A percentile compares a stretch with the other conserved stretches of the same genome.
These are phyloP conservation scores for Lepidium campestre DNA, from an alignment of 441 rosid genomes.

Conservation along the genomic window DNA sequence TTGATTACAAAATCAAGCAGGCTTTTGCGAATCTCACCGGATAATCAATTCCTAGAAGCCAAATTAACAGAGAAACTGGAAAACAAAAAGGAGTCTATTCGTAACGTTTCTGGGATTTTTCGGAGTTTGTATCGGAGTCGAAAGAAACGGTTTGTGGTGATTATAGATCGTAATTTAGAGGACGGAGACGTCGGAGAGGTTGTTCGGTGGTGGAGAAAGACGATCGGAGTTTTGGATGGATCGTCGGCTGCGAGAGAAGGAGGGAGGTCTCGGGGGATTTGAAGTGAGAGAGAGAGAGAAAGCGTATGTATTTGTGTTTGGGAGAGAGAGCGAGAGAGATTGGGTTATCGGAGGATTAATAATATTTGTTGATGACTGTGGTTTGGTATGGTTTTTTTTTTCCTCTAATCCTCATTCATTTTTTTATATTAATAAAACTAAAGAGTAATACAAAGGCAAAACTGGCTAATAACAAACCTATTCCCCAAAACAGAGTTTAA, in stretches of 20 bases:
- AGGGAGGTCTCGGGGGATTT: conserved; percentile 5
- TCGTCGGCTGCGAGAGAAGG: conserved; percentile 44
- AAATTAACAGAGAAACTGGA: conserved; percentile 9
- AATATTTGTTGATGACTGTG: neutral
- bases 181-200: conserved; percentile 22
- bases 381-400: neutral
- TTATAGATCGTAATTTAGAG: conserved; percentile 30
- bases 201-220: conserved; percentile 34
- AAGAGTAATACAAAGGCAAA: too few species aligned
- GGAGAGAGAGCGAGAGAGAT: conserved; percentile 10
- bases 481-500: too few species aligned
- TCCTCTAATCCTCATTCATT: conserved; percentile 27
- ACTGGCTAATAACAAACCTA: too few species aligned
- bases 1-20: conserved; percentile 44
- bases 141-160: conserved; percentile 11
- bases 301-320: conserved; percentile 1
- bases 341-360: conserved; percentile 11
- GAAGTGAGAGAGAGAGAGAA: conserved; percentile 19
- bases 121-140: neutral
- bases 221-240: conserved; percentile 44
- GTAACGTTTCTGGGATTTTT: neutral
- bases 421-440: too few species aligned
- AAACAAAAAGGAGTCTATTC: neutral
- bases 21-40: conserved; percentile 46
- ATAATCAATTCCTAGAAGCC: conserved; percentile 34